Evolutionary conservation across 495 filamentous ascomycete genomes (phyloP), one percentile per base, ranked within the genome.

Genomic region (Penicillium maclennaniae): DNA sequence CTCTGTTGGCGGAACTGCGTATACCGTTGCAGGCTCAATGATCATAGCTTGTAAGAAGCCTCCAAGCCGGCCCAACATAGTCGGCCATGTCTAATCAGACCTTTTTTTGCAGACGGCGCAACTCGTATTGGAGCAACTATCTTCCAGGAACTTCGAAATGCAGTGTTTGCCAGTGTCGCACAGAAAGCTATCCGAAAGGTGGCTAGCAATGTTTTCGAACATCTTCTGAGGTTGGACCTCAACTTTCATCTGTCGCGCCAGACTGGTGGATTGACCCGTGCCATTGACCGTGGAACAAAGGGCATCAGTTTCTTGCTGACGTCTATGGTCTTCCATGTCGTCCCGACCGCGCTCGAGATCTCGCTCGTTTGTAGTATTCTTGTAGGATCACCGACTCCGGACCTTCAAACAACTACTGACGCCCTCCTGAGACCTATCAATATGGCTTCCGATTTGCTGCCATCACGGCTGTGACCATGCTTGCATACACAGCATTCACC

Each of bases 271-370:
- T 68, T 98, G 45, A 97, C 91, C 14, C 80, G 95, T 57, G 95
- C 95, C 37, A 96, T 98, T 58, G 93, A 98, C 63, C 84, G 93
- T 53, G 93, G 93, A 56, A 97, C 93, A 3, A 97, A 97, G 69
- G 93, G 93, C 25, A 98, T 98, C 64, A 96, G 91, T 69, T 98
- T 97, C 65, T 69, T 97, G 51, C 77, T 97, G 49, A 95, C 89
- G 8, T 96, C 92, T 37, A 97, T 98, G 93, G 91, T 98, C 34
- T 97, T 98, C 63, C 95, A 97, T 63, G 88, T 98, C 39, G 79
- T 97, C 15, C 93, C 93, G 0, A 97, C 93, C 0, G 90, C 91
- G 0, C 68, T 98, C 45, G 93, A 98, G 68, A 97, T 98, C 45
- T 82, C 83, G 41, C 87, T 98, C 75, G 93, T 98, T 1, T 98